Evolutionary conservation across 306 rosid genomes (phyloP).

Genomic region (Quercus robur): DNA sequence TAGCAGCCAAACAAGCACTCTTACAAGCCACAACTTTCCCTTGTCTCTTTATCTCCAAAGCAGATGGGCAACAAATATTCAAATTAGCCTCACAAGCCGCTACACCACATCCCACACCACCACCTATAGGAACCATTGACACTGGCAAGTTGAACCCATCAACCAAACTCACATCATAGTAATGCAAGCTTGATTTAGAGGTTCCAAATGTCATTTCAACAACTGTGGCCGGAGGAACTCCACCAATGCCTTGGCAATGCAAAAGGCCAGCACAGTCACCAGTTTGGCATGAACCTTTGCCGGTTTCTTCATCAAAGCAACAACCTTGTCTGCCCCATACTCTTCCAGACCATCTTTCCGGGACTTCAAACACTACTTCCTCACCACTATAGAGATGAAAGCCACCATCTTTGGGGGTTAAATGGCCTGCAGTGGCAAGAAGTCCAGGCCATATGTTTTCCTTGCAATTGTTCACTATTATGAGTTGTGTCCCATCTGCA

Average conservation of each 20-base stretch:
- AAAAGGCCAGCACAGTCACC: constrained; percentile 66
- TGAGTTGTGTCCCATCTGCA: constrained; percentile 54
- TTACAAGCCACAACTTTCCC: constrained; percentile 75
- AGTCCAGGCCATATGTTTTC: constrained; percentile 74
- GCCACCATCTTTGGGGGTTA: constrained; percentile 53
- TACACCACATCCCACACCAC: constrained; percentile 34
- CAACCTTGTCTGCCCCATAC: constrained; percentile 81
- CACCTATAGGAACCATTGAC: constrained; percentile 45
- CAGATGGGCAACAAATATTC: constrained; percentile 54
- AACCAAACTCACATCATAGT: constrained; percentile 68
- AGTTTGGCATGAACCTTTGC: constrained; percentile 51
- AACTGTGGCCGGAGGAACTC: constrained; percentile 64
- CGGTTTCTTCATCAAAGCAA: constrained; percentile 36
- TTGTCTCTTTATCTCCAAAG: constrained; percentile 34
- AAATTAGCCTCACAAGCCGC: constrained; percentile 57
- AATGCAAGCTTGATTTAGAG: constrained; percentile 44
- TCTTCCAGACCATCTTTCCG: constrained; percentile 67
- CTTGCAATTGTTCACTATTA: constrained; percentile 66
- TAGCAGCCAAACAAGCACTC: constrained; percentile 70
- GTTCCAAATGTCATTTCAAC: constrained; percentile 70
- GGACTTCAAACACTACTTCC: constrained; percentile 37
- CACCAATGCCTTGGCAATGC: constrained; percentile 54
- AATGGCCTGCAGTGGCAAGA: constrained; percentile 53
- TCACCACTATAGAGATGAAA: constrained; percentile 57
- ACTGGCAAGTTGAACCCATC: constrained; percentile 71